Base-by-base conservation (phyloP, 2,329 filamentous ascomycete species). In the Penicillium oxalicum region DNA sequence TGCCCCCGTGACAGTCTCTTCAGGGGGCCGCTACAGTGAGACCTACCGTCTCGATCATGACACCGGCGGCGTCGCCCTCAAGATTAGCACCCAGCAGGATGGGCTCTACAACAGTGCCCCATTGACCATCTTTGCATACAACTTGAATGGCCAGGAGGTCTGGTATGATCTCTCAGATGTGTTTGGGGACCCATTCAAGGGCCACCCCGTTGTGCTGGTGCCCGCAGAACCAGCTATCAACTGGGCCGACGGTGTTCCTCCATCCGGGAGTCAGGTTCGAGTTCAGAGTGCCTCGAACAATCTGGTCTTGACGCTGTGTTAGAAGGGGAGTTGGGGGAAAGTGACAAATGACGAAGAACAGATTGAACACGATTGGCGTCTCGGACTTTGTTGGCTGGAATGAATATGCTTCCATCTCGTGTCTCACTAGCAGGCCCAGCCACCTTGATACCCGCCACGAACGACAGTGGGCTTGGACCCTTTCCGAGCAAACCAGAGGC, bases 161-260 rank as follows among this genome's bases (percentile, higher is more conserved):
- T 72, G 69, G 61, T 74, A 73, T 50, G 70, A 73, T 56, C 56
- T 74, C 36, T 69, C 67, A 3, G 70, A 74, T 63, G 69, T 74
- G 13, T 69, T 70, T 58, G 72, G 72, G 7, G 68, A 74, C 53
- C 66, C 72, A 4, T 74, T 74, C 51, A 47, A 48, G 7, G 66
- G 66, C 9, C 43, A 56, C 9, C 32, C 42, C 1, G 62, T 70
- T 11, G 45, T 25, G 9, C 29, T 69, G 33, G 5, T 42, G 5
- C 60, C 62, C 5, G 49, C 61, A 9, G 57, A 60, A 6, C 51
- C 48, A 11, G 26, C 38, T 12, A 65, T 69, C 46, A 40, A 40
- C 12, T 71, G 68, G 68, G 34, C 45, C 32, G 38, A 64, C 52
- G 68, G 68, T 1, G 48, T 64, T n/a, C 61, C 65, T 4, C 62